Percentiles rank a stretch among this genome's conserved stretches.
These are phyloP conservation scores for Erucastrum elatum DNA, from an alignment of 345 rosid genomes.

Conservation along the genomic window DNA sequence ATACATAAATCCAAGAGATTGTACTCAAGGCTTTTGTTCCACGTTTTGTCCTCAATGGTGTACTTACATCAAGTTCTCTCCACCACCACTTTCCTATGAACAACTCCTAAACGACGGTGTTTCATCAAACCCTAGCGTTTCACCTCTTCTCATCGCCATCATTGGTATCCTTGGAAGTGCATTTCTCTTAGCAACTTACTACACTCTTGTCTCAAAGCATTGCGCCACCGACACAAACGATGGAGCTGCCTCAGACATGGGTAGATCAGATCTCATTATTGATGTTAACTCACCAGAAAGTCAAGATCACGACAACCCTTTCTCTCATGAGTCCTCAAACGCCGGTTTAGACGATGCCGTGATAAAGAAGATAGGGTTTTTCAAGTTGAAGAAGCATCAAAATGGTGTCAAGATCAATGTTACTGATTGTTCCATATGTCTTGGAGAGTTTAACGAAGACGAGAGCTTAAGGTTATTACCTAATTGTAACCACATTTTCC, in stretches of 20 bases:
- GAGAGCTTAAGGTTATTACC: conserved; percentile 83
- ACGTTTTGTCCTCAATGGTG: conserved; percentile 86
- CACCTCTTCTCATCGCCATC: conserved; percentile 83
- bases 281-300: conserved; percentile 46
- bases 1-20: conserved; percentile 61
- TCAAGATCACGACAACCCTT: conserved; percentile 41
- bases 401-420: conserved; percentile 49
- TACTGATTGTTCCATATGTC: conserved; percentile 87
- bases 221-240: conserved; percentile 41
- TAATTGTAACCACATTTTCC: conserved; percentile 81
- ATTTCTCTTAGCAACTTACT: conserved; percentile 78
- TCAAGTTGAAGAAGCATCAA: conserved; percentile 56
- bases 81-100: conserved; percentile 59
- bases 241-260: conserved; percentile 37
- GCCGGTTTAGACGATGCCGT: conserved; percentile 74
- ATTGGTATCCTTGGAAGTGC: conserved; percentile 74
- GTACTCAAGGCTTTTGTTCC: conserved; percentile 75
- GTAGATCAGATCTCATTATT: conserved; percentile 28
- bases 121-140: conserved; percentile 53
- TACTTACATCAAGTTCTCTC: conserved; percentile 49
- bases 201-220: conserved; percentile 69
- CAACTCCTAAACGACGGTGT: conserved; percentile 42
- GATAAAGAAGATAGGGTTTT: conserved; percentile 64
- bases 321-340: conserved; percentile 65
- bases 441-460: conserved; percentile 74